These are phyloP conservation scores for Cucurbita pepo DNA, from an alignment of 306 rosid genomes.

Conservation along the genomic window DNA sequence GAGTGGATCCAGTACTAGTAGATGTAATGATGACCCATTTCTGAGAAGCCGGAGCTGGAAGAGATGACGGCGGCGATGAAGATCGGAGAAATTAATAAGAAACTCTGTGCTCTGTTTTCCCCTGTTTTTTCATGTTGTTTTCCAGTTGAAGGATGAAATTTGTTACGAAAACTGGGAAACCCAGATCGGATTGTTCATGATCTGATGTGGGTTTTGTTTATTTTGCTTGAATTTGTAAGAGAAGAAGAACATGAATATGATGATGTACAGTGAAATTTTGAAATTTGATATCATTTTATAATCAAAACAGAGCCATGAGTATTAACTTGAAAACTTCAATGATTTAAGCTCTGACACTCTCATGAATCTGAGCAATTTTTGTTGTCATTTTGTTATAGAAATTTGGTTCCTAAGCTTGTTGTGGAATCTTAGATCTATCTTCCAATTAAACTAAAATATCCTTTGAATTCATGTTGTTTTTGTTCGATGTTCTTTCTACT, in stretches of 20 bases:
- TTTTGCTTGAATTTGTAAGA: neutral
- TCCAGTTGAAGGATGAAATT: neutral
- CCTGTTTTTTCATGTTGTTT: neutral
- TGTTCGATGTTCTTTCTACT: too few species aligned
- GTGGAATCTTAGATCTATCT: too few species aligned
- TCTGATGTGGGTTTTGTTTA: neutral
- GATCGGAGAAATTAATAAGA: neutral
- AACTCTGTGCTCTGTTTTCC: neutral
- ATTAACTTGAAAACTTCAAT: too few species aligned
- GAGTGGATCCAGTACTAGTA: constrained; percentile 26
- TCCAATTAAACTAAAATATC: too few species aligned
- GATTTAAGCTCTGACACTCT: too few species aligned
- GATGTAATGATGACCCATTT: constrained; percentile 20
- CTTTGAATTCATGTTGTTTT: too few species aligned
- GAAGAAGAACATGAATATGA: neutral
- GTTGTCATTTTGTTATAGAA: too few species aligned
- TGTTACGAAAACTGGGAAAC: neutral
- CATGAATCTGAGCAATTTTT: too few species aligned
- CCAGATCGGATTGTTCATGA: neutral
- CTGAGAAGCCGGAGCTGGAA: constrained; percentile 69
- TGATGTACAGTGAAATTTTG: neutral
- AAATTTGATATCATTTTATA: neutral
- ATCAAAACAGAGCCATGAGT: too few species aligned
- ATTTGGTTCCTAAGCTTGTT: too few species aligned
- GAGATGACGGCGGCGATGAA: constrained; percentile 15